Percentiles rank a stretch among this genome's conserved stretches.
Evolutionary conservation across 164 flowering plant genomes (phyloP).

Genomic region (Chloranthus sessilifolius): DNA sequence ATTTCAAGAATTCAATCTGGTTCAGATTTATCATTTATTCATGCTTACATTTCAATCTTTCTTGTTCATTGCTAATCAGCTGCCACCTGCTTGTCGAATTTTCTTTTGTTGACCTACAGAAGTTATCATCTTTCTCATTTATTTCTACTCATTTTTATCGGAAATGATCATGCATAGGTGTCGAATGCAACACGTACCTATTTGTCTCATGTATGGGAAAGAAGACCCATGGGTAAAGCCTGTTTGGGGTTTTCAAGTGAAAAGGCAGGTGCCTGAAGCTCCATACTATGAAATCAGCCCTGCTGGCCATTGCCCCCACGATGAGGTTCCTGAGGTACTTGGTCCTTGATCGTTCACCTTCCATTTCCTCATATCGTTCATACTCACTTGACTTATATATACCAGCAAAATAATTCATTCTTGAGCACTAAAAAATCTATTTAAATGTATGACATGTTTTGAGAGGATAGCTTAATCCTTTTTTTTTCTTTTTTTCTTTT

Average conservation of each 20-base stretch:
- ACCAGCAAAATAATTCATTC: neutral
- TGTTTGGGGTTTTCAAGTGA: constrained; percentile 76
- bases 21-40: neutral
- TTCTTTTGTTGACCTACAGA: neutral
- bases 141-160: neutral
- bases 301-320: constrained; percentile 99
- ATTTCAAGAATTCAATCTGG: neutral
- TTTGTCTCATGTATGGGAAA: constrained; percentile 92
- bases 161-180: constrained; percentile 39
- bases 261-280: constrained; percentile 70
- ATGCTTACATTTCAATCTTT: neutral
- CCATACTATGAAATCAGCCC: constrained; percentile 95
- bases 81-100: neutral
- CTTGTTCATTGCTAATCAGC: too few species aligned
- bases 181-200: constrained; percentile 44
- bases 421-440: neutral
- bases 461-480: too few species aligned
- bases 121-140: neutral
- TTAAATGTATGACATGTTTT: neutral
- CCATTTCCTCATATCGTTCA: neutral
- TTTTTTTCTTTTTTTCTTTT: neutral
- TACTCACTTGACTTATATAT: neutral
- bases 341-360: neutral
- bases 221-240: constrained; percentile 99
- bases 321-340: constrained; percentile 96